Base-by-base conservation (phyloP, 371 early-diverging fungal species). In the Mycotypha africana region DNA sequence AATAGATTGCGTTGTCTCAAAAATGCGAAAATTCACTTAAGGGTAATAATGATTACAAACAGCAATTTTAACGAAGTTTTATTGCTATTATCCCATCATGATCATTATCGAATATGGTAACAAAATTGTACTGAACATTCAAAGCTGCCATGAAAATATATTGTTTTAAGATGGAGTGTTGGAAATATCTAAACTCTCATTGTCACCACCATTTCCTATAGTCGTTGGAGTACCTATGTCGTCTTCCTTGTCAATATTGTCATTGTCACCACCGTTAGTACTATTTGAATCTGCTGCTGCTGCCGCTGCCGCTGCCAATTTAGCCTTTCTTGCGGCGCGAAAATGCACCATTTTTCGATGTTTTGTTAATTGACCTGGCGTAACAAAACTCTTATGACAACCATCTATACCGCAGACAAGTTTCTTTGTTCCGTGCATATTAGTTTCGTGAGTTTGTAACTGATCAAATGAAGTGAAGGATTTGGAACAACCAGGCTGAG, bases 271-370 rank as follows among this genome's bases (percentile, higher is more conserved):
- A 42, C 41, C n/a, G 39, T 41, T 23, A 25, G 55, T 17, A 51
- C 43, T 12, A 47, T 28, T 28, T 28, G 8, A 8, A 28, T n/a
- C 65, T 30, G 58, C 62, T 6, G 47, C 64, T 24, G 61, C 73
- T 25, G 61, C 68, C 8, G 68, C 73, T 14, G 58, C 64, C 11
- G 68, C 68, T 17, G 52, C 57, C 14, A 64, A 36, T 25, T 72
- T 72, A 1, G 63, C 66, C 42, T 72, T 72, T 23, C 68, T 53
- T 8, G 68, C 66, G 3, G 68, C 66, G 38, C 73, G 58, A 25
- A 65, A 74, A 53, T 74, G 74, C n/a, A 74, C 74, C 74, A 74
- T 74, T 42, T 74, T 74, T 31, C 69, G 65, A 51, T 74, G 74
- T 22, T 74, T 74, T 28, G 69, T 74, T 16, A 74, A 41, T 31